A percentile compares a stretch with the other conserved stretches of the same genome.
phyloP scores from a whole-genome alignment of 345 rosid species.

The thale cress (Arabidopsis thaliana) region DNA sequence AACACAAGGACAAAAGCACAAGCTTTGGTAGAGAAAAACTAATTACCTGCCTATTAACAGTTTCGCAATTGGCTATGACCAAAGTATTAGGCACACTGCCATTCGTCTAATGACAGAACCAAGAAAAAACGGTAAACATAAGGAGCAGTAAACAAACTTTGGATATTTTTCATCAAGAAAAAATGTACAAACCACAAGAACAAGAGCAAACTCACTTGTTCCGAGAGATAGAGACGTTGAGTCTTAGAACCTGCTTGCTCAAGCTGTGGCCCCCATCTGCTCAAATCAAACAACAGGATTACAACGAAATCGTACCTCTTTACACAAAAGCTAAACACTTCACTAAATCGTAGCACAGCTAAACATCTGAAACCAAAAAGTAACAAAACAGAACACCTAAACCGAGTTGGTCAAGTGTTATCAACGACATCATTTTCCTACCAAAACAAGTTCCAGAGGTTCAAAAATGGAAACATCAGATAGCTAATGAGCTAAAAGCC shows the following conservation, averaged over 20 bases:
- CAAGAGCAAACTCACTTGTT: conserved; percentile 33
- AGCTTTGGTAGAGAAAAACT: background rate
- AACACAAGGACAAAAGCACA: conserved; percentile 1
- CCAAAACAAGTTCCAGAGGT: conserved; percentile 5
- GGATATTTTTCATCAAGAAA: background rate
- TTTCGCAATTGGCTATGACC: conserved; percentile 87
- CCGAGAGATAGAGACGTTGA: conserved; percentile 36
- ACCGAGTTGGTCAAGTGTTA: background rate
- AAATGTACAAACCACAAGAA: conserved; percentile 9
- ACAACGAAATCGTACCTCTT: background rate
- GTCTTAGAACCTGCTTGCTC: conserved; percentile 10
- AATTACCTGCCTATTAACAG: conserved; percentile 72
- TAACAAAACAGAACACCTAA: conserved; percentile 10
- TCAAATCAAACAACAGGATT: conserved; percentile 2
- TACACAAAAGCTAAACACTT: conserved; percentile 20
- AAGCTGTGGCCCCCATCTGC: conserved; percentile 38
- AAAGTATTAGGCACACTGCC: conserved; percentile 93
- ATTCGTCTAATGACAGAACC: conserved; percentile 63
- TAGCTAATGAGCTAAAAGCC: background rate
- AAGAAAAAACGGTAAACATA: background rate
- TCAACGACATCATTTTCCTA: conserved; percentile 4
- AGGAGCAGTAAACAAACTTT: background rate
- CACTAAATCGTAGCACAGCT: background rate
- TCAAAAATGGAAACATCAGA: conserved; percentile 4
- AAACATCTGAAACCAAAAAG: conserved; percentile 15